Evolutionary conservation across 192 early-diverging fungal species (phyloP), one percentile per base, ranked within the genome.

Genomic region (Rhizophagus clarus): DNA sequence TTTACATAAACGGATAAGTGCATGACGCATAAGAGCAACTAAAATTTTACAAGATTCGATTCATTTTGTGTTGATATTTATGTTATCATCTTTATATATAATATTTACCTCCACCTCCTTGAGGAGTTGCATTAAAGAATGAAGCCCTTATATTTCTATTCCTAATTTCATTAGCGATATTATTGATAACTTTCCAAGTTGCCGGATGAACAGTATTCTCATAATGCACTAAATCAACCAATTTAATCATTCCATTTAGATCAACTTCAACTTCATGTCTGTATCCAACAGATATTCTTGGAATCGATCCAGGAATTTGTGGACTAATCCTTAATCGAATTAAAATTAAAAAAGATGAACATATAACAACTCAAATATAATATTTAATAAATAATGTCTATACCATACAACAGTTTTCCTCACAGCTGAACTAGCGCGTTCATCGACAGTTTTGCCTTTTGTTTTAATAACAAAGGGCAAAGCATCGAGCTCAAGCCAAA

Each of bases 11-110:
- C 95, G 90, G 47, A 96, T 86, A 10, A 92, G 84, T 17, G 95
- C 93, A 77, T 96, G 95, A 56, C 95, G 89, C 95, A 96, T 96
- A 67, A 96, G 85, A n/a, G 94, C 94, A 34, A 96, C 94, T 87
- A 78, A 70, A 70, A 17, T 37, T 9, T 32, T 32, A 70, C 31
- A 70, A 9, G 4, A 22, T 56, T 56, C 20, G 17, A 22, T 22
- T 22, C 6, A 56, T 56, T 56, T 56, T 22, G 51, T 22, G 51
- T 22, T 20, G n/a, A n/a, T 20, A 51, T 51, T 4, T 4, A 51
- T 1, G 49, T 51, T 3, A n/a, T 56, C 51, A 56, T 7, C 7
- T 7, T 7, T 22, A 22, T 6, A 20, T 0, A 68, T 17, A 14
- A 22, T 69, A 79, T 22, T 76, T 82, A 90, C 86, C 89, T n/a